Evolutionary conservation across 257 asterid species (phyloP).

Genomic region (Penstemon eatonii): DNA sequence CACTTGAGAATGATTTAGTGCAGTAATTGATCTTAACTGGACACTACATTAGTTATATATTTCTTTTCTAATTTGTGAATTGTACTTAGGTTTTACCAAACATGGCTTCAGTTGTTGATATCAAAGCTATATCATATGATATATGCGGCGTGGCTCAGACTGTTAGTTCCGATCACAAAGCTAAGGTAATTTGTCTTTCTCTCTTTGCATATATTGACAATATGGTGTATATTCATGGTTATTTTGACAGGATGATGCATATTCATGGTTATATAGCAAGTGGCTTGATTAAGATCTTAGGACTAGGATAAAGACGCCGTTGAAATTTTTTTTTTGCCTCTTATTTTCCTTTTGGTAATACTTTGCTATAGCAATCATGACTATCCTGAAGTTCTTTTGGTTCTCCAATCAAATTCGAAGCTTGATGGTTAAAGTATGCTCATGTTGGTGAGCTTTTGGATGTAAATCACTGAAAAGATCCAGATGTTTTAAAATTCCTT

Average conservation of each 20-base stretch:
- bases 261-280: slow-evolving; percentile 15
- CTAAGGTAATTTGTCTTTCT: slow-evolving; percentile 57
- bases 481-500: neutral
- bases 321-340: slow-evolving; percentile 6
- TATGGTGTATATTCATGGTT: neutral
- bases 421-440: slow-evolving; percentile 21
- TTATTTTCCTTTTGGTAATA: slow-evolving; percentile 11
- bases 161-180: slow-evolving; percentile 65
- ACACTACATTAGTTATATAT: slow-evolving; percentile 16
- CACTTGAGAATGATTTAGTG: slow-evolving; percentile 8
- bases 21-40: slow-evolving; percentile 21
- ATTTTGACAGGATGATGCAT: neutral
- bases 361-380: slow-evolving; percentile 17
- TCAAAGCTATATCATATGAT: slow-evolving; percentile 84
- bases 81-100: slow-evolving; percentile 80
- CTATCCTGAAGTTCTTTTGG: slow-evolving; percentile 2
- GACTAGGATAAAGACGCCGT: slow-evolving; percentile 13
- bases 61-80: slow-evolving; percentile 28
- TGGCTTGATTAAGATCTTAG: slow-evolving; percentile 18
- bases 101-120: slow-evolving; percentile 83
- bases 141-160: slow-evolving; percentile 78
- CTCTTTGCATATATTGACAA: slow-evolving; percentile 21
- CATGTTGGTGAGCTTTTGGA: neutral
- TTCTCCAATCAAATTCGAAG: slow-evolving; percentile 6
- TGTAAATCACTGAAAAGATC: slow-evolving; percentile 19